Base-by-base conservation (phyloP, 108 stramenopile species). In the Stephanodiscus minutulus region DNA sequence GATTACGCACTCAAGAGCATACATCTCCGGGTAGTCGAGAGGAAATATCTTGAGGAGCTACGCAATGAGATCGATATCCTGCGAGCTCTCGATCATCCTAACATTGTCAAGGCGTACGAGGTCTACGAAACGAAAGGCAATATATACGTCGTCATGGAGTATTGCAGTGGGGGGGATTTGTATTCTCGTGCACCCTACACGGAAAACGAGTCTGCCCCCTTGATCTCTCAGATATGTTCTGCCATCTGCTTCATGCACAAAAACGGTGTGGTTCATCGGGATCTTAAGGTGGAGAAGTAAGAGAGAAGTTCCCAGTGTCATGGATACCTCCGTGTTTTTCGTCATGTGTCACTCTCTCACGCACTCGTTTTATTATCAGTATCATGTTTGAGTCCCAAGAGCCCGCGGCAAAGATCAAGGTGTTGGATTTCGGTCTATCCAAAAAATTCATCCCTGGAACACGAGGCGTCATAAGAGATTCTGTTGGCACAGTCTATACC, bases 401-500 rank as follows among this genome's bases (percentile, higher is more conserved):
- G 18, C 68, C 53, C 13, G 70, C 85, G 41, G 74, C 94, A 3
- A 72, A 25, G 6, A 81, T 96, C n/a, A 92, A 93, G 64, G 66
- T 98, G 48, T 93, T 98, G 64, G 97, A 98, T 67, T 98, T 97
- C 82, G 96, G 97, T 18, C 69, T 96, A 59, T 81, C 83, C 33
- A 93, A 90, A 39, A 89, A 86, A 62, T 88, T 85, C 66, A 15
- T 66, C 2, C 75, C 81, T 17, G 75, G 75, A 13, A 77, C 66
- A 54, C 48, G 66, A 12, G 60, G 72, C 7, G 27, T 74, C 2
- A 65, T 89, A 25, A 83, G 77, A 20, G 90, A 91, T 56, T 84
- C 86, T 17, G 87, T 91, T 10, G 90, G 91, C n/a, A 91, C 94
- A 12, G 66, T 92, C 1, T 93, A 93, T 64, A 85, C 85, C 39